A percentile compares a stretch with the other conserved stretches of the same genome.
phyloP scores from a whole-genome alignment of 2,329 filamentous ascomycete species.

The Thelonectria blattea region DNA sequence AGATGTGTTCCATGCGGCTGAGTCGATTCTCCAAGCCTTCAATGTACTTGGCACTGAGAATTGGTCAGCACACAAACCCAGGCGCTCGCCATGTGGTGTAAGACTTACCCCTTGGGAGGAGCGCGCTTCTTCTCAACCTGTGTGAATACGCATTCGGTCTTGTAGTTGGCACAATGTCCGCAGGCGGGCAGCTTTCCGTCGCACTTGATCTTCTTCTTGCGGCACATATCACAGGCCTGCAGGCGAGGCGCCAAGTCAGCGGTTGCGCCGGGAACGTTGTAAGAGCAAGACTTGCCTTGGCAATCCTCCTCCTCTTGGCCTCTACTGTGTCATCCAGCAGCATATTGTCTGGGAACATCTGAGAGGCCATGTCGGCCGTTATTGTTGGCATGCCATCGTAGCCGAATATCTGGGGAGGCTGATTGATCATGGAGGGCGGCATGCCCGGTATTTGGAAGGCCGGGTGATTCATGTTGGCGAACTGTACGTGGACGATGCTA shows the following conservation, averaged over 20 bases:
- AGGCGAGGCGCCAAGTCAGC: conserved; percentile 22
- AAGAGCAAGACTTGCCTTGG: conserved; percentile 66
- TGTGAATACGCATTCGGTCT: conserved; percentile 96
- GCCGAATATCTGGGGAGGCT: conserved; percentile 73
- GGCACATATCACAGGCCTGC: conserved; percentile 93
- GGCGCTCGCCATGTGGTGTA: background rate
- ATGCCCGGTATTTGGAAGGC: conserved; percentile 65
- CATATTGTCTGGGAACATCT: conserved; percentile 64
- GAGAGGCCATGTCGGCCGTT: conserved; percentile 62
- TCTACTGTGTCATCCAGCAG: conserved; percentile 74
- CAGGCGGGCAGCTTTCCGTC: conserved; percentile 95
- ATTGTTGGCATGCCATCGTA: conserved; percentile 67
- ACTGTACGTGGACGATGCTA: background rate
- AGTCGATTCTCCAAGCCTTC: conserved; percentile 94
- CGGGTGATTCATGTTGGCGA: conserved; percentile 52
- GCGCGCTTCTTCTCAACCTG: conserved; percentile 99
- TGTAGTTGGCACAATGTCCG: conserved; percentile 96
- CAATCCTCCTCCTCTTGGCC: conserved; percentile 86
- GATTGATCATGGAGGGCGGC: conserved; percentile 67
- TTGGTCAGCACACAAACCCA: conserved; percentile 28
- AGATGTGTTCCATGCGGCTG: conserved; percentile 91
- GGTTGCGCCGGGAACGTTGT: background rate
- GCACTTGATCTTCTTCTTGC: conserved; percentile 97
- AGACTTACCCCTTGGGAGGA: conserved; percentile 87
- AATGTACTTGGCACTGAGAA: conserved; percentile 87